A percentile compares a stretch with the other conserved stretches of the same genome.
Evolutionary conservation across 2,329 filamentous ascomycete genomes (phyloP).

Genomic region (Fusarium chuoi): DNA sequence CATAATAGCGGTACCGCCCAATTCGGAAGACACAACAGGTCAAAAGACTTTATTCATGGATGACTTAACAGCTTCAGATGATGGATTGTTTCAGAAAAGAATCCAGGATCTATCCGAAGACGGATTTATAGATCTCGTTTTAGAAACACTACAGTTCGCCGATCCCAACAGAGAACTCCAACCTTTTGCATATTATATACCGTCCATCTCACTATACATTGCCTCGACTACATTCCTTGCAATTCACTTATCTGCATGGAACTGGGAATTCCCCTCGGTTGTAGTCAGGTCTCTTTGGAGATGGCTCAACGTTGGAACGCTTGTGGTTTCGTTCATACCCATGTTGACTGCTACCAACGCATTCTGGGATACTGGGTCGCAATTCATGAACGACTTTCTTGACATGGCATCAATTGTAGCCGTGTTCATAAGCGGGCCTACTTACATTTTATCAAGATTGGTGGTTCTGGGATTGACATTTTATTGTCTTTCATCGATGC

Average conservation of each 20-base stretch:
- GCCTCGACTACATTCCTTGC: background rate
- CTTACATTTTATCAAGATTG: fast-evolving
- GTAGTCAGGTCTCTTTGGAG: background rate
- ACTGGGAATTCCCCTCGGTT: fast-evolving
- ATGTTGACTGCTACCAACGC: fast-evolving
- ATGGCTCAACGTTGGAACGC: fast-evolving
- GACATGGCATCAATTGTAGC: too few species aligned
- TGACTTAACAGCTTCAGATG: fast-evolving
- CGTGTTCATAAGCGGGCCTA: too few species aligned
- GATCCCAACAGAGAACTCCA: too few species aligned
- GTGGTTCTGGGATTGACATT: fast-evolving
- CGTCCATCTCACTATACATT: background rate
- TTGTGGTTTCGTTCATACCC: background rate
- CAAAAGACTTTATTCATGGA: background rate
- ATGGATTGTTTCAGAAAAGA: fast-evolving
- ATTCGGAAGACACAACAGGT: fast-evolving
- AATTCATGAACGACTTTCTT: too few species aligned
- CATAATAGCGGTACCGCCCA: fast-evolving
- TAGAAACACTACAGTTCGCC: fast-evolving
- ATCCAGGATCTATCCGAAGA: fast-evolving
- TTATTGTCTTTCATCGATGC: background rate
- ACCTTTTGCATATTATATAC: background rate
- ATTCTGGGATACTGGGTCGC: too few species aligned
- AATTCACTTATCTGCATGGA: background rate
- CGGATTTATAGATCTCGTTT: fast-evolving